Evolutionary conservation across 176 grass and related monocot species (phyloP).

Genomic region (Alloteropsis semialata): DNA sequence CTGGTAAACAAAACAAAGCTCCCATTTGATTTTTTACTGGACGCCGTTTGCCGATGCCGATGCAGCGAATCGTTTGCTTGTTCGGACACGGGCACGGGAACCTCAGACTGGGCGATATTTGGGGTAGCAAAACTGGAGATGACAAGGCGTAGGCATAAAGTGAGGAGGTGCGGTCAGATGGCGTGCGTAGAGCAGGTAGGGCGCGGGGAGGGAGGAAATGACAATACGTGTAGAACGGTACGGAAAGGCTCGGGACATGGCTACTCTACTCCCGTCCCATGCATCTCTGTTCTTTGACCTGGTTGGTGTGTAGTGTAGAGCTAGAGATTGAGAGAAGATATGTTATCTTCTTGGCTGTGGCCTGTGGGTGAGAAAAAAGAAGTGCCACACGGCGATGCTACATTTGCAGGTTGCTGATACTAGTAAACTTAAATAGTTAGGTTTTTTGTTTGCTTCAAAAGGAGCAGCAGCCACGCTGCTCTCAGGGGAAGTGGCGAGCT

Average conservation of each 20-base stretch:
- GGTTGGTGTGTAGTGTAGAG: not conserved
- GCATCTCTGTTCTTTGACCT: conserved; percentile 46
- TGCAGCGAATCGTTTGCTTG: conserved; percentile 26
- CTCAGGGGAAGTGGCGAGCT: not conserved
- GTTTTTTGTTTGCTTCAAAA: conserved; percentile 17
- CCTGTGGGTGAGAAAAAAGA: not conserved
- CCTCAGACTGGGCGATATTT: not conserved
- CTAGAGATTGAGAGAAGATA: no score
- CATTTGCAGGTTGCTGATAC: conserved; percentile 11
- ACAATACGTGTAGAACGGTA: conserved; percentile 23
- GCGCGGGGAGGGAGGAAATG: not conserved
- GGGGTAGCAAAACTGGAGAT: not conserved
- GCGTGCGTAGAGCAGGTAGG: not conserved
- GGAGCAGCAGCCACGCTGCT: not conserved
- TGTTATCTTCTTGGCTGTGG: not conserved
- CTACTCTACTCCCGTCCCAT: not conserved
- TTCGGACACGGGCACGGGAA: not conserved
- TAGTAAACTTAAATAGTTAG: not conserved
- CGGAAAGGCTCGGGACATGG: conserved; percentile 29
- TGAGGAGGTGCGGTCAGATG: not conserved
- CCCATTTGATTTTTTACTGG: not conserved
- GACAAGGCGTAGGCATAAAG: not conserved
- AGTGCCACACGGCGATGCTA: not conserved
- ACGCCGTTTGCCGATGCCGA: not conserved
- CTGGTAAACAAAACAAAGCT: not conserved